These are phyloP conservation scores for Ceratobasidium sp. DNA, from an alignment of 1,284 basidiomycete species.

Conservation along the genomic window DNA sequence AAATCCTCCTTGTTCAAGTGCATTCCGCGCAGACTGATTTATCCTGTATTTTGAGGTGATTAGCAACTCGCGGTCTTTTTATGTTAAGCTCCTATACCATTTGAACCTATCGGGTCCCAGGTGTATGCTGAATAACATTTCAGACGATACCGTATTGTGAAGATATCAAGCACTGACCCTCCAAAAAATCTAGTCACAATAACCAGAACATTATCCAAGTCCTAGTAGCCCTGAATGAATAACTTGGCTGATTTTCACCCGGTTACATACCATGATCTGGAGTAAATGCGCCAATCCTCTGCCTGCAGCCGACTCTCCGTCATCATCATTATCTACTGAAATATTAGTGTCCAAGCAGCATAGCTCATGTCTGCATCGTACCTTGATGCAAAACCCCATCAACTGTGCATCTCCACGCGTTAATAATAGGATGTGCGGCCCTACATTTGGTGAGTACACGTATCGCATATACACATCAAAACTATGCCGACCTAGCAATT, in stretches of 20 bases:
- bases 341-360: constrained; percentile 3
- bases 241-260: background rate
- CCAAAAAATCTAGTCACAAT: constrained; percentile 57
- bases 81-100: constrained; percentile 4
- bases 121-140: constrained; percentile 38
- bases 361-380: constrained; percentile 49
- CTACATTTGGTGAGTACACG: constrained; percentile 49
- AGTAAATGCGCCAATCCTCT: constrained; percentile 86
- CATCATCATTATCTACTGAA: constrained; percentile 86
- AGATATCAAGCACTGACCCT: constrained; percentile 22
- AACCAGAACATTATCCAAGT: constrained; percentile 71
- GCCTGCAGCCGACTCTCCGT: constrained; percentile 92
- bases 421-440: constrained; percentile 89
- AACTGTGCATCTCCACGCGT: constrained; percentile 84
- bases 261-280: constrained; percentile 74
- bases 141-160: background rate
- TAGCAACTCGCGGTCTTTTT: background rate
- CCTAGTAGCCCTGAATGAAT: constrained; percentile 51
- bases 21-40: constrained; percentile 46
- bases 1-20: constrained; percentile 46
- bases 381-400: constrained; percentile 78
- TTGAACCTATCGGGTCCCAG: constrained; percentile 45
- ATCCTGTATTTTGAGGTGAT: constrained; percentile 15
- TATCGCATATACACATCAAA: background rate
- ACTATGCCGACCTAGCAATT: constrained; percentile 59